Base-by-base conservation (phyloP, 192 early-diverging fungal genomes). In the Coemansia sp. region DNA sequence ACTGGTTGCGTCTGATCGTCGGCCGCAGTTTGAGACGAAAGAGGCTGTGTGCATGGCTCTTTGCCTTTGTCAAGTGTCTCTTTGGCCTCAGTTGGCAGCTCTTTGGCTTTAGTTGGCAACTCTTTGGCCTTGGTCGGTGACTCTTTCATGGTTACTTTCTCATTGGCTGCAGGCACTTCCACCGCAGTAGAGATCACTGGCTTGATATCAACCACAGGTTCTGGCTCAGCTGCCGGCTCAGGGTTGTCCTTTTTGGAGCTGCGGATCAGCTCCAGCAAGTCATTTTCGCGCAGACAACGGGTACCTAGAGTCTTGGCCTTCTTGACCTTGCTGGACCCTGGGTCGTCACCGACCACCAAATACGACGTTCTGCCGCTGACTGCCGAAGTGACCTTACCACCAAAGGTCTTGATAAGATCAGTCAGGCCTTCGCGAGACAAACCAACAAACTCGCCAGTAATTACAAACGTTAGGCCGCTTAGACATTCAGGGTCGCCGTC, bases 321-420 rank as follows among this genome's bases (percentile, higher is more conserved):
- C 23, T 85, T 82, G 8, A 89, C 66, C 68, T 99, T 99, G 49
- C 84, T 85, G 40, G 83, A 84, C 9, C 97, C 97, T 14, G 93
- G 84, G 51, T 94, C 93, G 23, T 88, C 84, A 15, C 97, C 97
- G 12, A 90, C 85, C 0, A 99, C 85, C 15, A 97, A 71, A 66
- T 87, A 97, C 0, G 86, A 84, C 1, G 97, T 99, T 66, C 88
- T 92, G 15, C 87, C 86, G 64, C 90, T 93, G 21, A 89, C 84
- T 0, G 83, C 74, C 9, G 78, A 71, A 0, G 93, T 95, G 10
- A 96, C 84, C 31, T 88, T 81, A 15, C 92, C 95, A 57, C 91
- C 93, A 70, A 94, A 91, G 3, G 89, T 82, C 76, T 92, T 97
- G 17, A 95, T 87, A 17, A 98, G 71, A 74, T 95, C 90, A 21